phyloP scores from a whole-genome alignment of 495 filamentous ascomycete species.

The Neurospora discreta region DNA sequence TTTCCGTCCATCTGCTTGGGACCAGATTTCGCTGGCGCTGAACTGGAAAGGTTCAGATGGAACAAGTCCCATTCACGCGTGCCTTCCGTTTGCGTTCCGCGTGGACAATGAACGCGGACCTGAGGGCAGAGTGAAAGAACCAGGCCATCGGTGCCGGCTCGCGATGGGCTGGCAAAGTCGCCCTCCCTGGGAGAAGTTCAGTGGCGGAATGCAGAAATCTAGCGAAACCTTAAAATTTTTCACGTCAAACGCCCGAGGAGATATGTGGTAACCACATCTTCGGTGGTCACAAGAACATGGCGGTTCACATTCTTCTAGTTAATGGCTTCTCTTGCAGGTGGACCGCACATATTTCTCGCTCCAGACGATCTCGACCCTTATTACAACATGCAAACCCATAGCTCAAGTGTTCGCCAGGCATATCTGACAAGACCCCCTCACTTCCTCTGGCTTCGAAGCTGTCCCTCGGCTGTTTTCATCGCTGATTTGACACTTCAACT shows the following conservation, averaged over 20 bases:
- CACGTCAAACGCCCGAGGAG: neutral
- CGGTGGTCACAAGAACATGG: neutral
- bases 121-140: neutral
- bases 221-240: no score
- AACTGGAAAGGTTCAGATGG: neutral
- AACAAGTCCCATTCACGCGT: neutral
- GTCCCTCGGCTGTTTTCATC: neutral
- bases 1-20: neutral
- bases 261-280: neutral
- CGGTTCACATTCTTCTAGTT: neutral
- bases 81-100: neutral
- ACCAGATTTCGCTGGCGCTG: neutral
- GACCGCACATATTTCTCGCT: no score
- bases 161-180: neutral
- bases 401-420: no score
- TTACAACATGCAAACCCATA: no score
- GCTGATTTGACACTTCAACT: neutral
- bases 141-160: neutral
- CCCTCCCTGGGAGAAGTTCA: neutral
- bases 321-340: no score
- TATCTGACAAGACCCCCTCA: no score
- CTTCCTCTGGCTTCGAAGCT: no score
- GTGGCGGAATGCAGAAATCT: neutral
- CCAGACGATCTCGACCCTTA: neutral
- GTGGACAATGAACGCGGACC: neutral